Conservation (phyloP, 1,284 basidiomycete species). For the Apiotrichum gracile region DNA sequence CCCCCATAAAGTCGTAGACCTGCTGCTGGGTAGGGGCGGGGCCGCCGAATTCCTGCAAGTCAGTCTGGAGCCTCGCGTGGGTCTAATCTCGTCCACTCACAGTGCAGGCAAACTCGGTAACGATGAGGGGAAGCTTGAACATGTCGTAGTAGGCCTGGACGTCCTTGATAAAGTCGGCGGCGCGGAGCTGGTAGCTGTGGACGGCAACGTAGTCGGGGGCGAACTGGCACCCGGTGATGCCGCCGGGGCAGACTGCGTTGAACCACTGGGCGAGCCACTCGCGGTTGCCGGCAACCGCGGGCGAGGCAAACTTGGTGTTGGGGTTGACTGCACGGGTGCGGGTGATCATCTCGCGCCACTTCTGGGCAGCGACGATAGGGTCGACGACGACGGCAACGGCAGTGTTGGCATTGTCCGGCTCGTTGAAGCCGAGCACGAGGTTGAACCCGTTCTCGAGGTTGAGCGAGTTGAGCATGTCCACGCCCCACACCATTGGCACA, state of each 20-base stretch:
- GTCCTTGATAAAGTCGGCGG: conserved; percentile 23
- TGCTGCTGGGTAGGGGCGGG: conserved; percentile 1
- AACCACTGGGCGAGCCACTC: conserved; percentile 26
- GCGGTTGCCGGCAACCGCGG: conserved; percentile 26
- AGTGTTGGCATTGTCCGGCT: background rate
- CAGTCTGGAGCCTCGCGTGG: background rate
- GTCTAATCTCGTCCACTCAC: background rate
- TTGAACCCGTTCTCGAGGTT: background rate
- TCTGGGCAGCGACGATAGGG: background rate
- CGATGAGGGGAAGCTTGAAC: conserved; percentile 24
- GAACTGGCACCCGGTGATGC: conserved; percentile 18
- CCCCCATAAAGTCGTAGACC: conserved; percentile 3
- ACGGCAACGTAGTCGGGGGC: conserved; percentile 33
- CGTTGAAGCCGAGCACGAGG: conserved; percentile 3
- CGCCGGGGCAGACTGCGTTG: conserved; percentile 1
- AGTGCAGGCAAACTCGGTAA: conserved; percentile 31
- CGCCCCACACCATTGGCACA: conserved; percentile 1
- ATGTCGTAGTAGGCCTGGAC: conserved; percentile 19
- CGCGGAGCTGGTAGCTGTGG: conserved; percentile 35
- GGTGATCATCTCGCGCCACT: background rate
- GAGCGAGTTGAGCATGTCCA: background rate
- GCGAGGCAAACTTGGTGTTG: conserved; percentile 14
- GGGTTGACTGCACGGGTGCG: background rate
- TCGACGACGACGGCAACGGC: background rate
- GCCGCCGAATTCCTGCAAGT: background rate